Conservation (phyloP, 2,329 filamentous ascomycete genomes). For the Cryoendolithus antarcticus region DNA sequence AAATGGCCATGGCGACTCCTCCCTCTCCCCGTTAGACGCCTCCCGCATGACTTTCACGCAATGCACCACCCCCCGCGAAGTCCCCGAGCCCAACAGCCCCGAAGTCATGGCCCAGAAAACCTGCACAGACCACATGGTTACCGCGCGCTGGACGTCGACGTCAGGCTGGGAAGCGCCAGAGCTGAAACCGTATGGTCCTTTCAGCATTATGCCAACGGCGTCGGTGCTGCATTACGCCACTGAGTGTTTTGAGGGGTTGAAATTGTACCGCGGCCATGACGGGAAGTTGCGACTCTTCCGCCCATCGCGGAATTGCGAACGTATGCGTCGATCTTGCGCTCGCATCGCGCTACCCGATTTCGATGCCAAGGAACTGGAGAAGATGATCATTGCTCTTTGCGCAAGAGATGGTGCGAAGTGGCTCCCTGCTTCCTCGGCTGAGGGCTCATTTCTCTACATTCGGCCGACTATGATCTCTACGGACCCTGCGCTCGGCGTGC, state of each 20-base stretch:
- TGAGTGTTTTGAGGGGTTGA: slow-evolving; percentile 81
- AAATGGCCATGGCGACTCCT: slow-evolving; percentile 9
- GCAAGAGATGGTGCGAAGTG: slow-evolving; percentile 64
- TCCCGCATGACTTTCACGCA: slow-evolving; percentile 30
- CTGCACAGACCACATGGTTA: slow-evolving; percentile 82
- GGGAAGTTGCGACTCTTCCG: slow-evolving; percentile 65
- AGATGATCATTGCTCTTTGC: slow-evolving; percentile 59
- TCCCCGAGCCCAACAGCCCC: slow-evolving; percentile 28
- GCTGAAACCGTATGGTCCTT: slow-evolving; percentile 63
- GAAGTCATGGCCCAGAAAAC: slow-evolving; percentile 28
- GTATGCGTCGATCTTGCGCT: slow-evolving; percentile 42
- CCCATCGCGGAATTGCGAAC: slow-evolving; percentile 57
- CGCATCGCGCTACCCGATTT: slow-evolving; percentile 68
- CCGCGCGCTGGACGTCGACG: slow-evolving; percentile 51
- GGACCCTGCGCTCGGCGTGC: slow-evolving; percentile 65
- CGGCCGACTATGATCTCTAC: slow-evolving; percentile 63
- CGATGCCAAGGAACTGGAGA: slow-evolving; percentile 57
- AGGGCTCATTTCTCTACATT: slow-evolving; percentile 65
- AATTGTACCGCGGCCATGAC: slow-evolving; percentile 57
- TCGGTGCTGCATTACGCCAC: slow-evolving; percentile 80
- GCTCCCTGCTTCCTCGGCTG: slow-evolving; percentile 54
- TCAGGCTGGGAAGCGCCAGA: slow-evolving; percentile 63
- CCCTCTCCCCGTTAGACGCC: slow-evolving; percentile 30
- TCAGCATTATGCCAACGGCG: slow-evolving; percentile 68
- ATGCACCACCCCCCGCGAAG: slow-evolving; percentile 29